phyloP scores from a whole-genome alignment of 2,329 filamentous ascomycete genomes.

The Diplodia corticola region DNA sequence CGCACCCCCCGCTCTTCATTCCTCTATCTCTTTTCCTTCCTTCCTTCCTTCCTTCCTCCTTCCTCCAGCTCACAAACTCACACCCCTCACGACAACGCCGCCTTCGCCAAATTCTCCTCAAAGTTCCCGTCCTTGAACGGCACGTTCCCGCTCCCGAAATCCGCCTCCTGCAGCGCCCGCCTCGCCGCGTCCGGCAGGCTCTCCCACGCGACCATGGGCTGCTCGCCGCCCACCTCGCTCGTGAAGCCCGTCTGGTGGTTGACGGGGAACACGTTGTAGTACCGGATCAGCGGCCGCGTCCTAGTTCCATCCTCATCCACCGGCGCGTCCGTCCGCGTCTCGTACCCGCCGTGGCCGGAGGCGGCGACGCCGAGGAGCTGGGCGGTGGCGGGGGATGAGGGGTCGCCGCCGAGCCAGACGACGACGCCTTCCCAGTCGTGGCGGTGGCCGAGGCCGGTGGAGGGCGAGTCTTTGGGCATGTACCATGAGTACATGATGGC shows the following conservation, averaged over 20 bases:
- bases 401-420: constrained; percentile 48
- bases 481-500: constrained; percentile 58
- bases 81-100: too few species aligned
- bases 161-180: constrained; percentile 47
- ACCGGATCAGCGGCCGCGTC: constrained; percentile 47
- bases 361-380: constrained; percentile 52
- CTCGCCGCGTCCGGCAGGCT: constrained; percentile 47
- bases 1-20: too few species aligned
- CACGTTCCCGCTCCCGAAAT: constrained; percentile 51
- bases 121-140: constrained; percentile 53
- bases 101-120: constrained; percentile 44
- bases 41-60: too few species aligned
- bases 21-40: too few species aligned
- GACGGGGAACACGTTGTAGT: constrained; percentile 51
- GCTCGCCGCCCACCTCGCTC: constrained; percentile 42
- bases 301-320: constrained; percentile 41
- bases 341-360: constrained; percentile 53
- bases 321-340: constrained; percentile 45
- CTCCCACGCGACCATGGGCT: constrained; percentile 54
- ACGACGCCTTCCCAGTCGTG: constrained; percentile 59
- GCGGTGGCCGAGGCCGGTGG: constrained; percentile 51
- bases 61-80: too few species aligned
- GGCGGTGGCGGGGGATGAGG: neutral
- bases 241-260: constrained; percentile 51
- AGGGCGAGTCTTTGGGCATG: constrained; percentile 51